phyloP scores from a whole-genome alignment of 208 protist genomes.

The Trypanosoma scelopori region DNA sequence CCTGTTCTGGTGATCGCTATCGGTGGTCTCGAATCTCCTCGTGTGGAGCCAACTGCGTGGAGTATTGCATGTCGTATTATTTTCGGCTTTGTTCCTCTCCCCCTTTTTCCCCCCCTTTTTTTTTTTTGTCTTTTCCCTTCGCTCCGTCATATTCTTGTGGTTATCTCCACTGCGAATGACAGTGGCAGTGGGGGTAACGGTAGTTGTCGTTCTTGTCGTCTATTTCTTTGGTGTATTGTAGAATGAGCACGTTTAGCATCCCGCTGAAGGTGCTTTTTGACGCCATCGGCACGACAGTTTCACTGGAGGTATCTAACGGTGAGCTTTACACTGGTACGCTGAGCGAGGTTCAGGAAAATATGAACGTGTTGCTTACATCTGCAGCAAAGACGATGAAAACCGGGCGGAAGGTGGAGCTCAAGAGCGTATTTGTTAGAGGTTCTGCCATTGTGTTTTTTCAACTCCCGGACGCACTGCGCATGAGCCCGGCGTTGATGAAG shows the following conservation, averaged over 20 bases:
- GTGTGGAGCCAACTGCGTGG: too few species aligned
- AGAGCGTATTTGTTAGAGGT: slow-evolving; percentile 86
- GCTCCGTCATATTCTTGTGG: neutral
- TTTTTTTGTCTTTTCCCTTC: neutral
- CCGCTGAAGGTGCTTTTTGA: slow-evolving; percentile 95
- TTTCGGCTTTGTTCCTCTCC: neutral
- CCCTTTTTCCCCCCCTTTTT: too few species aligned
- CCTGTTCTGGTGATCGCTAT: neutral
- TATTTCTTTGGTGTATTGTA: slow-evolving; percentile 10
- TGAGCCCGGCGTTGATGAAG: slow-evolving; percentile 63
- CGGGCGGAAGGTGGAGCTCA: slow-evolving; percentile 58
- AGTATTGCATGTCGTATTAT: too few species aligned
- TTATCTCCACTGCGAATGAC: neutral
- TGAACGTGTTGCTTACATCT: slow-evolving; percentile 88
- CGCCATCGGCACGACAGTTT: slow-evolving; percentile 84
- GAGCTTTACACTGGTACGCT: slow-evolving; percentile 91
- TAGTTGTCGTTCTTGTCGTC: neutral
- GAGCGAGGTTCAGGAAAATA: slow-evolving; percentile 87
- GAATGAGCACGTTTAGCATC: slow-evolving; percentile 55
- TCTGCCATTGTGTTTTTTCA: slow-evolving; percentile 92
- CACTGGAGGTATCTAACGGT: slow-evolving; percentile 89
- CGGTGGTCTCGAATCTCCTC: too few species aligned
- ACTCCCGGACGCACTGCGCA: slow-evolving; percentile 87
- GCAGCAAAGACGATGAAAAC: slow-evolving; percentile 74
- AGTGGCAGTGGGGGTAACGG: neutral